These are phyloP conservation scores for Halenospora varia DNA, from an alignment of 495 filamentous ascomycete species.

Conservation along the genomic window DNA sequence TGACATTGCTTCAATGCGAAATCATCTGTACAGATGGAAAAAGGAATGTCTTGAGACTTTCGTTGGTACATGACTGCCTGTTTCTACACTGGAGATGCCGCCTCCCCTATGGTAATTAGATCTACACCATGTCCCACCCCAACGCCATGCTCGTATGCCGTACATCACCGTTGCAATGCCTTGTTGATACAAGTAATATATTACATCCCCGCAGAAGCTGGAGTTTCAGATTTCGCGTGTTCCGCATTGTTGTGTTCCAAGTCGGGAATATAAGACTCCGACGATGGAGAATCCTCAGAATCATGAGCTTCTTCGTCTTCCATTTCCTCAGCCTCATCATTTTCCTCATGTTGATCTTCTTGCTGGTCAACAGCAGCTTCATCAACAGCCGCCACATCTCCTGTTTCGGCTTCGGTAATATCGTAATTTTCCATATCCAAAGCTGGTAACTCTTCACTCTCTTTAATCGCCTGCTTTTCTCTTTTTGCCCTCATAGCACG, in stretches of 20 bases:
- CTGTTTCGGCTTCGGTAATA: not conserved
- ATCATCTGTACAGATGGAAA: no score
- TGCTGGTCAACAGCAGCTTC: not conserved
- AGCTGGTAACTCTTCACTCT: no score
- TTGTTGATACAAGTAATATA: not conserved
- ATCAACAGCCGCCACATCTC: not conserved
- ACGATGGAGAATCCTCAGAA: not conserved
- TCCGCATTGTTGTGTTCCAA: not conserved
- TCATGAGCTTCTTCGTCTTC: not conserved
- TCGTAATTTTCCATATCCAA: conserved; percentile 2
- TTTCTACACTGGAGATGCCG: no score
- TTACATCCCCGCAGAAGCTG: not conserved
- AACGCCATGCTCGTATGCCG: no score
- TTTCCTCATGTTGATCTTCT: not conserved
- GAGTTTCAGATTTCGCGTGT: not conserved
- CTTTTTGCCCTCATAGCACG: conserved; percentile 69
- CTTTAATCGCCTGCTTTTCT: conserved; percentile 64
- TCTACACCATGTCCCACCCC: no score
- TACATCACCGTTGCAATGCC: no score
- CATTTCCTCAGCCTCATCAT: not conserved
- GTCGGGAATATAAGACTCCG: not conserved
- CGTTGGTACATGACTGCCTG: no score
- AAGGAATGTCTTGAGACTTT: no score
- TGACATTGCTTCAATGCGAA: no score
- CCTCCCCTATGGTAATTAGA: no score